Conservation (phyloP, 2,329 filamentous ascomycete species). For the Raffaelea deltoideospora region DNA sequence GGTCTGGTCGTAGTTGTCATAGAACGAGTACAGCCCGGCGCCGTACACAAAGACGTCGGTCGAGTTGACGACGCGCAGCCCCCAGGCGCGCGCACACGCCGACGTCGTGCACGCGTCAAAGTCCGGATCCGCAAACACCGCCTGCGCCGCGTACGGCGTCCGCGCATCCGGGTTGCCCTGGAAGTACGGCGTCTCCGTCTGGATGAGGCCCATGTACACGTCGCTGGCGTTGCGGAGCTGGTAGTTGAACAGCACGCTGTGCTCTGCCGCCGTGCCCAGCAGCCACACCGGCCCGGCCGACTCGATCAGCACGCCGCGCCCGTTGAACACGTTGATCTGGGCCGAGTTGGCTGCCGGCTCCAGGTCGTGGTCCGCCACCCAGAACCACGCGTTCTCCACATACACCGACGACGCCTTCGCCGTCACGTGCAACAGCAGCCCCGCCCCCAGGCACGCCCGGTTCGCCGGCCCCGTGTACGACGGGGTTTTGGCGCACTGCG, state of each 20-base stretch:
- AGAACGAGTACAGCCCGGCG: constrained; percentile 68
- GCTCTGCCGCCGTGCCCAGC: constrained; percentile 59
- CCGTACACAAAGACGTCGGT: constrained; percentile 55
- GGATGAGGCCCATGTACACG: constrained; percentile 69
- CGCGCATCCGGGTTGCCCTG: constrained; percentile 67
- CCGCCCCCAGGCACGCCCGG: constrained; percentile 57
- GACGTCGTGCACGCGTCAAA: constrained; percentile 43
- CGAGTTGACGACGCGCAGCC: constrained; percentile 54
- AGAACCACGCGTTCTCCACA: constrained; percentile 81
- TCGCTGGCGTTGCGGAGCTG: constrained; percentile 64
- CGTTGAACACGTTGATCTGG: constrained; percentile 78
- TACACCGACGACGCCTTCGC: constrained; percentile 47
- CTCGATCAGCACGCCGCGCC: constrained; percentile 70
- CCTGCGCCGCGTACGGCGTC: constrained; percentile 45
- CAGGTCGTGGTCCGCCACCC: constrained; percentile 83
- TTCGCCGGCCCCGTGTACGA: constrained; percentile 30
- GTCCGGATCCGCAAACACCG: constrained; percentile 49
- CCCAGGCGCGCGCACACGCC: constrained; percentile 60
- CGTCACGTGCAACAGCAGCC: constrained; percentile 53
- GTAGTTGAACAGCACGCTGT: constrained; percentile 65
- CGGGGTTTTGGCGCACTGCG: constrained; percentile 67
- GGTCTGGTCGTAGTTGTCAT: constrained; percentile 62
- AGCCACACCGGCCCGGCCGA: constrained; percentile 63
- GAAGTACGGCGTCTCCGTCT: constrained; percentile 82
- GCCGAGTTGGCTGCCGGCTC: constrained; percentile 52